phyloP scores from a whole-genome alignment of 164 flowering plant genomes.

The Macadamia integrifolia region DNA sequence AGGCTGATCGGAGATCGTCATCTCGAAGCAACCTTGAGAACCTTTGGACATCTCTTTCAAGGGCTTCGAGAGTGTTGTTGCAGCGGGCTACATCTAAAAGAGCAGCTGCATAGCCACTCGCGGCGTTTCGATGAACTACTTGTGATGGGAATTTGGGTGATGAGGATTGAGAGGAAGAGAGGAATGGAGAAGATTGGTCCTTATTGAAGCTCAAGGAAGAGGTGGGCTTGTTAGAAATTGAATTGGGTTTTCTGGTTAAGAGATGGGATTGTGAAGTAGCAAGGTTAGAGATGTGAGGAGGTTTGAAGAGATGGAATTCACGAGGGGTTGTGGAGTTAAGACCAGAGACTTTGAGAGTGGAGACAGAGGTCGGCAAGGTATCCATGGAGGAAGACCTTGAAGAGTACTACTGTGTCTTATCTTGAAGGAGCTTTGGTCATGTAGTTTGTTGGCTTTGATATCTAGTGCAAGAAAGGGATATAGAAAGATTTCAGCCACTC shows the following conservation, averaged over 20 bases:
- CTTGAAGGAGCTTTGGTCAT: too few species aligned
- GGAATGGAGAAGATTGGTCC: constrained; percentile 14
- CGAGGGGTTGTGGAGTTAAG: constrained; percentile 20
- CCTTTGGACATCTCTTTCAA: constrained; percentile 39
- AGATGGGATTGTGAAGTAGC: constrained; percentile 4
- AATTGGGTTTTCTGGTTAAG: constrained; percentile 6
- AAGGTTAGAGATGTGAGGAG: constrained; percentile 11
- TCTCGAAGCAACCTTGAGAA: constrained; percentile 27
- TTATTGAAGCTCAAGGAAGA: constrained; percentile 11
- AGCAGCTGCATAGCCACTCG: constrained; percentile 64
- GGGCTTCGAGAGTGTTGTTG: constrained; percentile 24
- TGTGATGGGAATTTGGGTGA: constrained; percentile 4
- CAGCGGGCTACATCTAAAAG: constrained; percentile 40
- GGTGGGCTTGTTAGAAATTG: constrained; percentile 8
- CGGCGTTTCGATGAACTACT: constrained; percentile 27
- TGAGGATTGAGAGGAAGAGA: constrained; percentile 9
- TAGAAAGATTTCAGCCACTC: too few species aligned
- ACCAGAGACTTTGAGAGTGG: constrained; percentile 23
- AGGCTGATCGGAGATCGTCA: constrained; percentile 18
- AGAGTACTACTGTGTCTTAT: not conserved
- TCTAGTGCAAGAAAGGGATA: too few species aligned
- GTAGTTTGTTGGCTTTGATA: too few species aligned
- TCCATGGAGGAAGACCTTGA: constrained; percentile 29
- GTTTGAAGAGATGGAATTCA: constrained; percentile 18
- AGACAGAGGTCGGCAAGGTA: constrained; percentile 35